Conservation (phyloP, 2,329 filamentous ascomycete species). For the Ascochyta rabiei region DNA sequence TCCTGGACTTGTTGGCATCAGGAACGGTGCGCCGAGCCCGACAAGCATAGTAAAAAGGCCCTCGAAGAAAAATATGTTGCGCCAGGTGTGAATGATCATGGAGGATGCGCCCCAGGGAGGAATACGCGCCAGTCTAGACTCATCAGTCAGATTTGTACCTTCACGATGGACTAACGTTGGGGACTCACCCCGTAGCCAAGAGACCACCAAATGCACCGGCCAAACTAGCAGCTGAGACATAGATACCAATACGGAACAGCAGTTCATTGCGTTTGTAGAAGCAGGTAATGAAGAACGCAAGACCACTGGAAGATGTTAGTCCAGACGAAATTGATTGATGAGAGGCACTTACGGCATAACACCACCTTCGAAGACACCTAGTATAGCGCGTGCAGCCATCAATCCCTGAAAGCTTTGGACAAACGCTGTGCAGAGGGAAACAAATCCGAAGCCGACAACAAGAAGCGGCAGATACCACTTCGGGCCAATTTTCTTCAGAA, state of each 20-base stretch:
- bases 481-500: slow-evolving; percentile 61
- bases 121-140: slow-evolving; percentile 47
- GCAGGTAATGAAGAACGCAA: slow-evolving; percentile 62
- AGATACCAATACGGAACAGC: slow-evolving; percentile 62
- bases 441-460: slow-evolving; percentile 61
- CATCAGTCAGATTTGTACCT: slow-evolving; percentile 2
- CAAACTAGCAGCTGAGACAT: slow-evolving; percentile 61
- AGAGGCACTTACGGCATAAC: slow-evolving; percentile 56
- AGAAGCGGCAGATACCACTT: slow-evolving; percentile 61
- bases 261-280: slow-evolving; percentile 65
- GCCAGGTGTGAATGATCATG: slow-evolving; percentile 54
- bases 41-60: slow-evolving; percentile 60
- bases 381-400: slow-evolving; percentile 55
- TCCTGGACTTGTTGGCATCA: slow-evolving; percentile 59
- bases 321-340: not conserved
- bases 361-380: slow-evolving; percentile 64
- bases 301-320: slow-evolving; percentile 45
- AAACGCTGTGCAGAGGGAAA: slow-evolving; percentile 62
- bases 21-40: slow-evolving; percentile 56
- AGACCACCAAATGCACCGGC: slow-evolving; percentile 65
- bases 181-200: slow-evolving; percentile 58
- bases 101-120: slow-evolving; percentile 58
- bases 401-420: slow-evolving; percentile 56
- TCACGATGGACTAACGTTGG: not conserved
- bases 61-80: slow-evolving; percentile 67